Base-by-base conservation (phyloP, 768 basidiomycete genomes). In the Mrakia frigida region DNA sequence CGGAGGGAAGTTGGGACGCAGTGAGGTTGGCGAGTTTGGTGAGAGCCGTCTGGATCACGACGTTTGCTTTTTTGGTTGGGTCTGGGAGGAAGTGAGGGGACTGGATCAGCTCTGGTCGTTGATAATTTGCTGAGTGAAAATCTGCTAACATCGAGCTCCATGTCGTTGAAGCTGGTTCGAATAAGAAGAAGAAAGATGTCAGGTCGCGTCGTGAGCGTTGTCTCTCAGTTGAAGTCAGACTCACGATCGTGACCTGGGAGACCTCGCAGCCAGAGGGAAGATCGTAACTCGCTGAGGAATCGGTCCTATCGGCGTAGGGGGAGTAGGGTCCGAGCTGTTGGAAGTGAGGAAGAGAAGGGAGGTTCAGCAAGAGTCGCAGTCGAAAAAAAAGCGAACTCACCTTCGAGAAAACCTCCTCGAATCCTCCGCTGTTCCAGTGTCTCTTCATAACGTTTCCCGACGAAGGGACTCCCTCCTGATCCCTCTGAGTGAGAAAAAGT, bases 101-200 rank as follows among this genome's bases (percentile, higher is more conserved):
- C 9, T 2, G 23, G 25, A 18, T 53, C 52, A n/a, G 25, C 25
- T 2, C 7, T 4, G 43, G 43, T 18, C 9, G 43, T 7, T 18
- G 43, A 46, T n/a, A n/a, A n/a, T n/a, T n/a, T n/a, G n/a, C n/a
- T n/a, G 43, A 46, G 43, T 46, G 18, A 9, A 7, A 46, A 46
- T 46, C 9, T 46, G 18, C 43, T 46, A 7, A 53, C 52, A 93
- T 43, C 92, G 88, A 0, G 91, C 88, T 3, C 92, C 92, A 80
- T 94, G 92, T 16, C 92, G 86, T 83, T 93, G 90, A 13, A 94
- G 84, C 92, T 93, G 39, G 23, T 46, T 41, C 14, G 37, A 77
- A 31, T 5, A 35, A 61, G 14, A 31, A n/a, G 18, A 5, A 61
- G n/a, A 35, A 5, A n/a, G 33, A 5, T 5, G 60, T 67, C 37